Conservation (phyloP, 2,329 filamentous ascomycete species). For the Zasmidium citrigriseum region DNA sequence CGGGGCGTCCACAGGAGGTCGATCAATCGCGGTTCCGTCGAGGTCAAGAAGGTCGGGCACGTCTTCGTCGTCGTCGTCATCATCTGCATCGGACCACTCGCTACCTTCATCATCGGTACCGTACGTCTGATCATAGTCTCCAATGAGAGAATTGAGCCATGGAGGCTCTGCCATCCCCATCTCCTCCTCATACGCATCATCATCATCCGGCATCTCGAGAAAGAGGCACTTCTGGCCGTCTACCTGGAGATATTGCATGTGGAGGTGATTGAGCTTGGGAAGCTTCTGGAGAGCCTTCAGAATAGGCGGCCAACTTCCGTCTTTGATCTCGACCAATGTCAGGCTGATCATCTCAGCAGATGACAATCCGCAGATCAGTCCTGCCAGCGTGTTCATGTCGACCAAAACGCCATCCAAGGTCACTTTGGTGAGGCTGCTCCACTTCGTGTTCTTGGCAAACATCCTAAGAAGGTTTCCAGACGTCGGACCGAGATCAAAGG, state of each 20-base stretch:
- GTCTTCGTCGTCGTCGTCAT: background rate
- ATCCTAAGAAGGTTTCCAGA: constrained; percentile 10
- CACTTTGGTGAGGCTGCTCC: constrained; percentile 16
- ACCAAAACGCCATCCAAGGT: constrained; percentile 16
- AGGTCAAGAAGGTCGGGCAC: background rate
- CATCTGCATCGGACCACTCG: constrained; percentile 1
- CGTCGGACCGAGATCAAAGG: constrained; percentile 8
- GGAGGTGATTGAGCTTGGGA: constrained; percentile 27
- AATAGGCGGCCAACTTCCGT: constrained; percentile 29
- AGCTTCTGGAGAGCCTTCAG: constrained; percentile 25
- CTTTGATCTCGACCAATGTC: constrained; percentile 18
- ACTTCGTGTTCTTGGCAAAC: constrained; percentile 9
- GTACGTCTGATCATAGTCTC: background rate
- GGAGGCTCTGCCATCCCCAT: background rate
- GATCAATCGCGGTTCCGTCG: background rate
- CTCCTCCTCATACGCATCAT: too few species aligned
- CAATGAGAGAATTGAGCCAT: background rate
- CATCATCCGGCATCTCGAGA: constrained; percentile 22
- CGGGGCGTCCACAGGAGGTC: background rate
- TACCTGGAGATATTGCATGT: constrained; percentile 28
- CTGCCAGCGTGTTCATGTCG: constrained; percentile 11
- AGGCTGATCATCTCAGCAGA: constrained; percentile 13
- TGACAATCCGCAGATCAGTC: constrained; percentile 11
- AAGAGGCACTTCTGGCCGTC: constrained; percentile 28
- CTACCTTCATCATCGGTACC: background rate